phyloP scores from a whole-genome alignment of 2,329 filamentous ascomycete genomes.

The Sclerotinia sclerotiorum region DNA sequence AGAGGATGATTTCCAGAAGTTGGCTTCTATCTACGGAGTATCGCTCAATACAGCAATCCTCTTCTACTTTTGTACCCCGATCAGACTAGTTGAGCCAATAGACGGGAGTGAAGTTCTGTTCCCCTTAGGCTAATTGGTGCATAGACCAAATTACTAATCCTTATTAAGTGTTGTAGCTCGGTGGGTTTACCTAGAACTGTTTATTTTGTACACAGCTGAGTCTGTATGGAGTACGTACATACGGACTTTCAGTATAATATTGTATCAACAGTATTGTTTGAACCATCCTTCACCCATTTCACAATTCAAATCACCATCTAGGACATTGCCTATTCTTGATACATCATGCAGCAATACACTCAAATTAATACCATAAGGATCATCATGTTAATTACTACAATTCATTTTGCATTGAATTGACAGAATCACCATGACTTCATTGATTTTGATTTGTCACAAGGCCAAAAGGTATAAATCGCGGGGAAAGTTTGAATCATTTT shows the following conservation, averaged over 20 bases:
- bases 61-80: too few relatives aligned
- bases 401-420: not conserved
- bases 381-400: not conserved
- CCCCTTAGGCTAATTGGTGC: too few relatives aligned
- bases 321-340: not conserved
- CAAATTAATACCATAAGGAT: not conserved
- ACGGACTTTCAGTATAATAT: not conserved
- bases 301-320: slow-evolving; percentile 1
- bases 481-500: not conserved
- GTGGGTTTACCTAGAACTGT: too few relatives aligned
- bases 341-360: not conserved
- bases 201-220: not conserved
- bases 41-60: too few relatives aligned
- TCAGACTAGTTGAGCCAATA: too few relatives aligned
- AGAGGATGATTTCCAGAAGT: not conserved
- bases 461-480: not conserved
- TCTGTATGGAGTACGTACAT: not conserved
- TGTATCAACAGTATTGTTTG: too few relatives aligned
- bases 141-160: too few relatives aligned
- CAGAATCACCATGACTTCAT: slow-evolving; percentile 1
- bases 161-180: not conserved
- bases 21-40: not conserved
- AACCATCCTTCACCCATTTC: slow-evolving; percentile 1
- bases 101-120: too few relatives aligned
- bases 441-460: not conserved